These are phyloP conservation scores for Ceratocystis ficicola DNA, from an alignment of 2,329 filamentous ascomycete genomes.

Conservation along the genomic window DNA sequence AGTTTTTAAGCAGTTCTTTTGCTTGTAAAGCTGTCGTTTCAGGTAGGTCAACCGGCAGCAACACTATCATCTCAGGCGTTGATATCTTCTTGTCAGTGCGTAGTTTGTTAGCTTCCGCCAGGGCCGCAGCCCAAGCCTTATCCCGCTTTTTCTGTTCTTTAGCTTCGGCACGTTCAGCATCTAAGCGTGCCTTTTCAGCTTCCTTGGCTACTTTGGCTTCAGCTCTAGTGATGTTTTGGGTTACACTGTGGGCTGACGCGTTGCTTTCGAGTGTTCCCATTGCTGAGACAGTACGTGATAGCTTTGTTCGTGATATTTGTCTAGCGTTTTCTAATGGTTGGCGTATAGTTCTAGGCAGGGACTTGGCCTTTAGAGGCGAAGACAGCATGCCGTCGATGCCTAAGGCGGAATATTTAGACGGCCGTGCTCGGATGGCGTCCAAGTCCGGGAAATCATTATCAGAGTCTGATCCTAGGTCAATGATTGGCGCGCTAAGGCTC, in stretches of 20 bases:
- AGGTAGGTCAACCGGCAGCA: constrained; percentile 48
- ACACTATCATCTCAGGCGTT: constrained; percentile 64
- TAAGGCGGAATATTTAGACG: not conserved
- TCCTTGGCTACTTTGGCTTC: constrained; percentile 35
- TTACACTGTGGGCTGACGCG: not conserved
- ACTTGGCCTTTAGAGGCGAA: not conserved
- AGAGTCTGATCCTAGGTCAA: constrained; percentile 1
- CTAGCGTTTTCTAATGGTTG: not conserved
- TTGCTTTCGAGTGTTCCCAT: not conserved
- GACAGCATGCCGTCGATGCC: not conserved
- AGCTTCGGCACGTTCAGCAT: not conserved
- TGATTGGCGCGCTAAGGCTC: constrained; percentile 5
- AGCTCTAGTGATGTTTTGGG: not conserved
- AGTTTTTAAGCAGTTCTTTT: constrained; percentile 38
- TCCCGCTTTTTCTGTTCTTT: constrained; percentile 12
- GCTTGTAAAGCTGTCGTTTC: constrained; percentile 36
- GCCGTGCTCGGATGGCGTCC: not conserved
- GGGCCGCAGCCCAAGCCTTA: constrained; percentile 50
- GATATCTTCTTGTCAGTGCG: constrained; percentile 62
- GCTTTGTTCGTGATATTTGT: not conserved
- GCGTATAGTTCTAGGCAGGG: not conserved
- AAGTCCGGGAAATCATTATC: constrained; percentile 5
- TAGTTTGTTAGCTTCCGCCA: constrained; percentile 62
- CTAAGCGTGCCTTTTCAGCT: constrained; percentile 40
- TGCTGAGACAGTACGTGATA: not conserved